Evolutionary conservation across 345 rosid species (phyloP).

Genomic region (Brassica juncea): DNA sequence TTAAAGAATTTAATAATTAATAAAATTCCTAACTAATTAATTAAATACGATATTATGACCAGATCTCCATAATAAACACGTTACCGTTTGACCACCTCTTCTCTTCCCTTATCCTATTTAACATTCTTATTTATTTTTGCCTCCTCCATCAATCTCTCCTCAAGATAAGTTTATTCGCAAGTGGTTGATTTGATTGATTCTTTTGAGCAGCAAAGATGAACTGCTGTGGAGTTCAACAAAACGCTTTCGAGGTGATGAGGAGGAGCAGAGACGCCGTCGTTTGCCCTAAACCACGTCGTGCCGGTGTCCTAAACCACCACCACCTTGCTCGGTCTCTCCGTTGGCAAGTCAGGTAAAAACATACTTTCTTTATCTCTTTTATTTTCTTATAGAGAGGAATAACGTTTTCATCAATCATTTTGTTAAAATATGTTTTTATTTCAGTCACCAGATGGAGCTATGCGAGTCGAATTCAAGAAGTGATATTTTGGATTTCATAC

Average conservation of each 20-base stretch:
- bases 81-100: conserved; percentile 42
- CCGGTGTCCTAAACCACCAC: conserved; percentile 41
- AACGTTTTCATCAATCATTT: neutral
- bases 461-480: conserved; percentile 56
- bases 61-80: conserved; percentile 43
- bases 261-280: conserved; percentile 53
- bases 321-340: conserved; percentile 55
- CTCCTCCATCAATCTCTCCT: neutral
- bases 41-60: neutral
- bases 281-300: conserved; percentile 81
- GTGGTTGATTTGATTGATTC: neutral
- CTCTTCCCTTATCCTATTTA: conserved; percentile 25
- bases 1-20: neutral
- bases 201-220: conserved; percentile 47
- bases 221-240: conserved; percentile 62
- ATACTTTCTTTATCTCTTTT: neutral
- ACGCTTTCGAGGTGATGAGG: conserved; percentile 45
- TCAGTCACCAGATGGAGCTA: conserved; percentile 61
- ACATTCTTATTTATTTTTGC: neutral
- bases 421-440: conserved; percentile 10
- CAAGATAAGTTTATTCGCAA: neutral
- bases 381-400: neutral
- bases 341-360: conserved; percentile 57
- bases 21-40: neutral
- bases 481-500: conserved; percentile 77